phyloP scores from a whole-genome alignment of 192 early-diverging fungal species.

The Podochytrium sp. region DNA sequence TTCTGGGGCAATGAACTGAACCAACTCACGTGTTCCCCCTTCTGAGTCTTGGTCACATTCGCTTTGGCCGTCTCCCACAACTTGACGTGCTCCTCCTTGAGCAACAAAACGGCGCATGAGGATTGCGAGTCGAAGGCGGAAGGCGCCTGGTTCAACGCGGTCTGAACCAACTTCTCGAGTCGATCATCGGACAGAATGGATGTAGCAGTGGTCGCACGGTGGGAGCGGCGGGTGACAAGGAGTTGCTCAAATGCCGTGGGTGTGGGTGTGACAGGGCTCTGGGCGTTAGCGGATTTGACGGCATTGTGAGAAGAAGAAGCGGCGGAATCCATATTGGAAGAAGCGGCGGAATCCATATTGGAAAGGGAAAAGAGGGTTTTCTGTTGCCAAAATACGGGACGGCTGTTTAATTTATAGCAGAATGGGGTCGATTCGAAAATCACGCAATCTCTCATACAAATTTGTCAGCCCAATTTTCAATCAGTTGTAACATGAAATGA shows the following conservation, averaged over 20 bases:
- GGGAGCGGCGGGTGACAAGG: slow-evolving; percentile 28
- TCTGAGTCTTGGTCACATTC: background rate
- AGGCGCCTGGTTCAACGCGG: slow-evolving; percentile 29
- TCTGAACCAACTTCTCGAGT: slow-evolving; percentile 35
- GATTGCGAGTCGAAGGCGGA: slow-evolving; percentile 37
- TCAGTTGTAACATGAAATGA: too few relatives aligned
- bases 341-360: too few relatives aligned
- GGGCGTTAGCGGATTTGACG: too few relatives aligned
- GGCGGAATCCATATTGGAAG: too few relatives aligned
- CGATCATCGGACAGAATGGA: slow-evolving; percentile 21
- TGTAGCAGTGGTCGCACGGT: slow-evolving; percentile 18
- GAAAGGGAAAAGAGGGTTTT: too few relatives aligned
- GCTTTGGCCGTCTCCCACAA: slow-evolving; percentile 33
- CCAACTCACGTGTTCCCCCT: slow-evolving; percentile 16
- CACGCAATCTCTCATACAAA: too few relatives aligned
- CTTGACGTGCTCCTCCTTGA: slow-evolving; percentile 34
- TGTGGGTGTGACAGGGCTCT: too few relatives aligned
- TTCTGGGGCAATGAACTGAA: background rate
- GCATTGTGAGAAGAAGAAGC: too few relatives aligned
- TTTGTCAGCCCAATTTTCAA: too few relatives aligned
- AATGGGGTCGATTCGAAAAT: too few relatives aligned
- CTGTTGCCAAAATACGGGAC: too few relatives aligned
- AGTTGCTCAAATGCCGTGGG: background rate
- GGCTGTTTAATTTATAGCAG: too few relatives aligned
- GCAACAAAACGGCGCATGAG: slow-evolving; percentile 30